Percentiles rank a stretch among this genome's conserved stretches.
These are phyloP conservation scores for Aschersonia sp. DNA, from an alignment of 2,329 filamentous ascomycete species.

Conservation along the genomic window DNA sequence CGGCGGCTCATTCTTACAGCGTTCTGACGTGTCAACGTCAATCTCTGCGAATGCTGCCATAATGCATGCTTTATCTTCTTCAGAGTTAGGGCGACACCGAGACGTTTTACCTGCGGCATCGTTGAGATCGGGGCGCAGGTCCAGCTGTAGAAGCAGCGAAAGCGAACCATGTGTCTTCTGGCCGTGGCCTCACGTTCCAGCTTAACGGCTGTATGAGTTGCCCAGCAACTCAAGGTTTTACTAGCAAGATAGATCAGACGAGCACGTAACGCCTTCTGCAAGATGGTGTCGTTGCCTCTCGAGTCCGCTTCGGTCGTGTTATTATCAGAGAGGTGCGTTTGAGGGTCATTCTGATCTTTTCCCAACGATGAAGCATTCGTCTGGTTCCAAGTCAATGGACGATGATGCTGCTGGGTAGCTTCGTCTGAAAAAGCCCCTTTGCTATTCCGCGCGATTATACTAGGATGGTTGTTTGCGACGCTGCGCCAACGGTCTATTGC, in stretches of 20 bases:
- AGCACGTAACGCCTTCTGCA: slow-evolving; percentile 43
- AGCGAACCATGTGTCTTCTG: slow-evolving; percentile 54
- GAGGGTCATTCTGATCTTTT: no score
- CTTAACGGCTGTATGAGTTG: slow-evolving; percentile 47
- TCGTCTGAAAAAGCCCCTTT: no score
- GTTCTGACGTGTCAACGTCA: slow-evolving; percentile 3
- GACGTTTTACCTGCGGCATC: slow-evolving; percentile 13
- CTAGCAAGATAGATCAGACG: slow-evolving; percentile 46
- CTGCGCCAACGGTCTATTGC: slow-evolving; percentile 9
- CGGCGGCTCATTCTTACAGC: background rate
- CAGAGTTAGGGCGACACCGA: slow-evolving; percentile 14
- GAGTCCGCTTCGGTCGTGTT: no score
- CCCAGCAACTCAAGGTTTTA: slow-evolving; percentile 39
- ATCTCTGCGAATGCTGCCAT: slow-evolving; percentile 11
- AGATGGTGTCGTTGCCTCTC: slow-evolving; percentile 8
- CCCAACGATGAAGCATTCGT: no score
- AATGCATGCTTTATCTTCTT: slow-evolving; percentile 19
- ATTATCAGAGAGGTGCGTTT: background rate
- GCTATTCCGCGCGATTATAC: background rate
- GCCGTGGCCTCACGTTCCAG: slow-evolving; percentile 52
- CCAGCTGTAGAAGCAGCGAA: slow-evolving; percentile 24
- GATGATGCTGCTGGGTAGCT: no score
- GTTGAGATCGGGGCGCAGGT: slow-evolving; percentile 16
- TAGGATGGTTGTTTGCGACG: background rate
- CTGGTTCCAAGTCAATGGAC: no score